Evolutionary conservation across 2,329 filamentous ascomycete genomes (phyloP).

Genomic region (Alternaria angustiovoidea): DNA sequence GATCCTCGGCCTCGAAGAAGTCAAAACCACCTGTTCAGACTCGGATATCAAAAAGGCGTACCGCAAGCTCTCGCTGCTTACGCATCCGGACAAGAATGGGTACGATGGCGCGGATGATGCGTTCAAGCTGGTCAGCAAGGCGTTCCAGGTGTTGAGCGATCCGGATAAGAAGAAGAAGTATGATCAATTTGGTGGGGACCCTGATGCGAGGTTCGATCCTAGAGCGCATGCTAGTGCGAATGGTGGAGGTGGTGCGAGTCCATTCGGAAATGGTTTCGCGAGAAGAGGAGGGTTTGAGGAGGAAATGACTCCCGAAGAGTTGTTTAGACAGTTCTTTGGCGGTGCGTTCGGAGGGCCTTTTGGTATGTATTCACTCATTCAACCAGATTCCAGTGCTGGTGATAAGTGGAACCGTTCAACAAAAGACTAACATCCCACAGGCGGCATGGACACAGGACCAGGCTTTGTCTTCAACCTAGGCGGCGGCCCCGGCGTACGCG

Average conservation of each 20-base stretch:
- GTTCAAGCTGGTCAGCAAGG: conserved; percentile 96
- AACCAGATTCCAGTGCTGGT: neutral
- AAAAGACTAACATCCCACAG: conserved; percentile 45
- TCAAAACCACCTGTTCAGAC: conserved; percentile 73
- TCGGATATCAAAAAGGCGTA: conserved; percentile 97
- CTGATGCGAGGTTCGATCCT: conserved; percentile 82
- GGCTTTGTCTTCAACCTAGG: conserved; percentile 96
- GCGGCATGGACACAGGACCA: conserved; percentile 76
- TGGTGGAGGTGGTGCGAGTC: conserved; percentile 59
- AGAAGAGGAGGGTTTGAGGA: conserved; percentile 78
- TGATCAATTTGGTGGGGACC: conserved; percentile 90
- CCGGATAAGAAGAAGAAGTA: conserved; percentile 90
- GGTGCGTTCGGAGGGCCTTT: conserved; percentile 73
- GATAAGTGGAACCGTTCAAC: neutral
- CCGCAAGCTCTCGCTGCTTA: conserved; percentile 89
- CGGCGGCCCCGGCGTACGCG: conserved; percentile 87
- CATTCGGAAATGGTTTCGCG: conserved; percentile 67
- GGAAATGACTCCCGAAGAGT: conserved; percentile 93
- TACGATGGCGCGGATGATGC: conserved; percentile 95
- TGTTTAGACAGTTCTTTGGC: conserved; percentile 97
- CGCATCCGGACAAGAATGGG: conserved; percentile 98
- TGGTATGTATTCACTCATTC: conserved; percentile 57
- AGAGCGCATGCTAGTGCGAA: conserved; percentile 59
- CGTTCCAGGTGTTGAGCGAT: conserved; percentile 92
- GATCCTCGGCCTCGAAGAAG: conserved; percentile 77